Evolutionary conservation across 345 rosid species (phyloP).

Genomic region (Streptanthus diversifolius): DNA sequence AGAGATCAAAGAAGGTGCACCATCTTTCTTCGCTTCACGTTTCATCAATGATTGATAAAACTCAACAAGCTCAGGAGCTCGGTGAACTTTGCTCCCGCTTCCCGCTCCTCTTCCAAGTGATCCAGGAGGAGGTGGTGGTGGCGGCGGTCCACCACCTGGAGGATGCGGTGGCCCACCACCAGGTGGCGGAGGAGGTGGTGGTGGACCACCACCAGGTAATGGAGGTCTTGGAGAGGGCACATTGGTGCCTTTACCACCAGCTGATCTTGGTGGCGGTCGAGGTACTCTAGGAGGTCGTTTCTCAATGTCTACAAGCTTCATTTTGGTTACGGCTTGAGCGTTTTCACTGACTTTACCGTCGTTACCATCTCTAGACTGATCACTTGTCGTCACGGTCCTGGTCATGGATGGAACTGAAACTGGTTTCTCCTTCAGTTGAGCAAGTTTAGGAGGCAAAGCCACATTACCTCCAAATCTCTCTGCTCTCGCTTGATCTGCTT

Average conservation of each 20-base stretch:
- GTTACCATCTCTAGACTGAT: conserved; percentile 40
- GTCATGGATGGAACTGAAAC: conserved; percentile 4
- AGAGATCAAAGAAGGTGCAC: conserved; percentile 58
- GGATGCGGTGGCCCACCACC: conserved; percentile 53
- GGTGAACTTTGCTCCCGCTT: conserved; percentile 75
- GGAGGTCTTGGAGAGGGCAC: conserved; percentile 46
- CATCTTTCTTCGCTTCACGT: conserved; percentile 92
- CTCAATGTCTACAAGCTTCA: conserved; percentile 68
- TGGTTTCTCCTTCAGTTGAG: conserved; percentile 70
- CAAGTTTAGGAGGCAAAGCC: conserved; percentile 65
- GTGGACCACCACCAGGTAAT: conserved; percentile 42
- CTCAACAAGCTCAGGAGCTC: conserved; percentile 94
- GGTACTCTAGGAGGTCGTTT: conserved; percentile 83
- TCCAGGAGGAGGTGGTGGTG: conserved; percentile 90
- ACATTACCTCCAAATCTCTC: conserved; percentile 55
- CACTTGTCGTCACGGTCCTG: conserved; percentile 36
- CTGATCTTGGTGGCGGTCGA: conserved; percentile 79
- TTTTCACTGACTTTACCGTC: conserved; percentile 49
- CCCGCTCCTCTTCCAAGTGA: conserved; percentile 72
- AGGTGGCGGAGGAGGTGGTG: conserved; percentile 53
- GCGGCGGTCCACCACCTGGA: conserved; percentile 47
- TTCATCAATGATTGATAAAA: conserved; percentile 94
- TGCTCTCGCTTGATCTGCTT: conserved; percentile 78
- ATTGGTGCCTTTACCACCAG: conserved; percentile 38
- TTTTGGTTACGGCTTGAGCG: conserved; percentile 55